phyloP scores from a whole-genome alignment of 768 basidiomycete genomes.

The Suillus sp. region DNA sequence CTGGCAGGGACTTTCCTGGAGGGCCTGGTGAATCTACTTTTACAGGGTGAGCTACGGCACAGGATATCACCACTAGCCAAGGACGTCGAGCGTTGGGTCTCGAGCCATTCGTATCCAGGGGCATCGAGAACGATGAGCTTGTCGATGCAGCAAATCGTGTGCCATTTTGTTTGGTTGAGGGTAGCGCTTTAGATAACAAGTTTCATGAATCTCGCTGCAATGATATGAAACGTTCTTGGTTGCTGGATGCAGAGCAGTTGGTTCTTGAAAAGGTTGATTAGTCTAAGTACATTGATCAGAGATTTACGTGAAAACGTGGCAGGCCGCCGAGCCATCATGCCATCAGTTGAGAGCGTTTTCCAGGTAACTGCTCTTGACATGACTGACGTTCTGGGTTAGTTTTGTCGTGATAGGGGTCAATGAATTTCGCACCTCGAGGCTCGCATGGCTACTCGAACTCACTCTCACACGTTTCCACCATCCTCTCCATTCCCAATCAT shows the following conservation, averaged over 20 bases:
- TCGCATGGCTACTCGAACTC: not conserved
- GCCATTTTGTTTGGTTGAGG: conserved; percentile 24
- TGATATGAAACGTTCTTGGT: not conserved
- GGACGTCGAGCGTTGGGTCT: conserved; percentile 47
- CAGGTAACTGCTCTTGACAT: no score
- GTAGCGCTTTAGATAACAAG: not conserved
- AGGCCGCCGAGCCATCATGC: not conserved
- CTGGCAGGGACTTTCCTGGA: conserved; percentile 51
- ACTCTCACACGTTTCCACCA: not conserved
- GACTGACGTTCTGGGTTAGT: no score
- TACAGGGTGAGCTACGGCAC: conserved; percentile 36
- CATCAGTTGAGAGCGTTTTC: no score
- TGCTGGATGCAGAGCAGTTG: not conserved
- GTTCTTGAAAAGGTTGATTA: not conserved
- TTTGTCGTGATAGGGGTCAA: not conserved
- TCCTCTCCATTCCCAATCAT: not conserved
- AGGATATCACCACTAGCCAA: conserved; percentile 37
- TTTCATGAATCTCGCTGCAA: not conserved
- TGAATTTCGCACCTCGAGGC: not conserved
- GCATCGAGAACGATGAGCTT: conserved; percentile 18
- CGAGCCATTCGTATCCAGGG: conserved; percentile 34
- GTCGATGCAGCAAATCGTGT: conserved; percentile 33
- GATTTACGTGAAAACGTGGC: not conserved
- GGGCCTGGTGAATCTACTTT: conserved; percentile 53
- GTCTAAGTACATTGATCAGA: not conserved